phyloP scores from a whole-genome alignment of 2,329 filamentous ascomycete genomes.

The Colletotrichum viniferum region DNA sequence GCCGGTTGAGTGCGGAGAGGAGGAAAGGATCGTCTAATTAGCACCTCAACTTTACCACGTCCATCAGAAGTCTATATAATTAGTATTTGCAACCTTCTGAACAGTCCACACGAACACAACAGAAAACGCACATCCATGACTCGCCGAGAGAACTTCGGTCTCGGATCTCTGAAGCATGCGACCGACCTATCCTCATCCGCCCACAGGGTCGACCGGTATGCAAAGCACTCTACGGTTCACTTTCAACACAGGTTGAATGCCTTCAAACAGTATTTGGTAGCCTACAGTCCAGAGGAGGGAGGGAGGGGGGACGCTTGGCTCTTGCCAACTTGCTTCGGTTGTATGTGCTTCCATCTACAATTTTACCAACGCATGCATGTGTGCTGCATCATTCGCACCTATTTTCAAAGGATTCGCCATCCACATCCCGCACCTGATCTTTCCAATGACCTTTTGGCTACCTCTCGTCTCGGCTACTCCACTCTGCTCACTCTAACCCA shows the following conservation, averaged over 20 bases:
- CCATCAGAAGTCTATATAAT: not conserved
- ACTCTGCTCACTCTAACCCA: conserved; percentile 30
- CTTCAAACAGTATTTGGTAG: not conserved
- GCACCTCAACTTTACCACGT: not conserved
- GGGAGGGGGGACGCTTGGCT: not conserved
- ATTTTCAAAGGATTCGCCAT: not conserved
- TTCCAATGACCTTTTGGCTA: not conserved
- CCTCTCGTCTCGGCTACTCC: not conserved
- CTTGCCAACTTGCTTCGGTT: not conserved
- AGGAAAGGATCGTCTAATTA: not conserved
- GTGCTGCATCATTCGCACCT: not conserved
- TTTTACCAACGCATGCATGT: not conserved
- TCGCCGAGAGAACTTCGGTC: not conserved
- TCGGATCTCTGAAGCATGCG: not conserved
- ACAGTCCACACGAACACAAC: not conserved
- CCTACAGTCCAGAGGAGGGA: not conserved
- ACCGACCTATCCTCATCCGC: not conserved
- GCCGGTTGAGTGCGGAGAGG: not conserved
- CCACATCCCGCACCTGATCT: not conserved
- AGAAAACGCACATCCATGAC: not conserved
- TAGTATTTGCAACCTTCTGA: not conserved
- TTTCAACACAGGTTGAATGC: not conserved
- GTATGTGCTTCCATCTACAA: not conserved
- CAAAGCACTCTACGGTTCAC: not conserved
- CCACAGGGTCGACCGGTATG: not conserved